phyloP scores from a whole-genome alignment of 805 yeast species.

The Hanseniaspora osmophila region DNA sequence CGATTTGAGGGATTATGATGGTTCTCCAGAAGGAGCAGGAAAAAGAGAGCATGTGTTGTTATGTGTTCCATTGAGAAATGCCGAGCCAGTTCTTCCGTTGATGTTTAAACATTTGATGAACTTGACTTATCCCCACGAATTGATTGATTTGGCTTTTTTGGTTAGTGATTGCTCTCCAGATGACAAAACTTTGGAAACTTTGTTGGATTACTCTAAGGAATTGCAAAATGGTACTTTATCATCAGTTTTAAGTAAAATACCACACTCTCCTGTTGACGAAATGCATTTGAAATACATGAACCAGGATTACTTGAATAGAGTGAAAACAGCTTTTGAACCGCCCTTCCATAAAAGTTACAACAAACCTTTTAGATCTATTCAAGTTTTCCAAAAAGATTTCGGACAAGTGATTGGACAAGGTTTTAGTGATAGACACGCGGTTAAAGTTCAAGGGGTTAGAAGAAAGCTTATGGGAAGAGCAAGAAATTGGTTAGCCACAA shows the following conservation, averaged over 20 bases:
- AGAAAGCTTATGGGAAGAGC: constrained; percentile 80
- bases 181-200: constrained; percentile 51
- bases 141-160: constrained; percentile 68
- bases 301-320: constrained; percentile 40
- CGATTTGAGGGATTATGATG: constrained; percentile 46
- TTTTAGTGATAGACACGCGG: constrained; percentile 70
- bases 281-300: constrained; percentile 62
- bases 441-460: constrained; percentile 73
- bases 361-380: constrained; percentile 63
- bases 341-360: constrained; percentile 52
- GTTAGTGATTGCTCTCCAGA: constrained; percentile 64
- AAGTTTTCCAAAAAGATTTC: constrained; percentile 69
- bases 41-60: constrained; percentile 53
- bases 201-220: constrained; percentile 49
- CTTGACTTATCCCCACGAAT: constrained; percentile 66
- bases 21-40: constrained; percentile 33
- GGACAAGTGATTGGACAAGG: constrained; percentile 81
- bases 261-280: constrained; percentile 3
- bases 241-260: constrained; percentile 22
- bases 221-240: constrained; percentile 59
- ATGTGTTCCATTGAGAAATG: constrained; percentile 67
- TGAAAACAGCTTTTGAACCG: constrained; percentile 44
- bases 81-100: constrained; percentile 61
- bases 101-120: constrained; percentile 80
- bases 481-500: constrained; percentile 66